A percentile compares a stretch with the other conserved stretches of the same genome.
Evolutionary conservation across 2,329 filamentous ascomycete species (phyloP).

Genomic region (Pseudogymnoascus sp.): DNA sequence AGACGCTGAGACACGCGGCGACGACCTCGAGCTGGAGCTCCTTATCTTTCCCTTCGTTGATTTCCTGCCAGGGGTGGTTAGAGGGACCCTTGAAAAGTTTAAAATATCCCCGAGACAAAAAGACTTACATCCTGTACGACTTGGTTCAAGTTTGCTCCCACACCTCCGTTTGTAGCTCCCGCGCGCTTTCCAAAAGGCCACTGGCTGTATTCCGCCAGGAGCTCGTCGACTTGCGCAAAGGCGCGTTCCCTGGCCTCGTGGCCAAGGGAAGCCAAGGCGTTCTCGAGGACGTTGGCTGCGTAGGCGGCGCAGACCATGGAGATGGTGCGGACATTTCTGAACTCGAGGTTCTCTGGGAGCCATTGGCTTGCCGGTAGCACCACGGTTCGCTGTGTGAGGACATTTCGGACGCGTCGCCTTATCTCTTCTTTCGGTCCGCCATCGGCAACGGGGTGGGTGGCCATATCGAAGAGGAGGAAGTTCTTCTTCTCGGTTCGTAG

Average conservation of each 20-base stretch:
- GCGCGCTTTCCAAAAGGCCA: slow-evolving; percentile 86
- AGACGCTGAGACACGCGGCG: slow-evolving; percentile 92
- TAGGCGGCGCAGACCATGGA: slow-evolving; percentile 97
- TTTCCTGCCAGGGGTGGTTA: slow-evolving; percentile 46
- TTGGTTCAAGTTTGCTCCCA: slow-evolving; percentile 87
- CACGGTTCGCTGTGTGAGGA: slow-evolving; percentile 89
- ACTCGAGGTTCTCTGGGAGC: slow-evolving; percentile 89
- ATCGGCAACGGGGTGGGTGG: slow-evolving; percentile 93
- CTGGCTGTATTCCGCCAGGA: slow-evolving; percentile 93
- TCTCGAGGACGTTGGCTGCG: slow-evolving; percentile 95
- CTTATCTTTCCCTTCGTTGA: slow-evolving; percentile 80
- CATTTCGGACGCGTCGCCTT: slow-evolving; percentile 80
- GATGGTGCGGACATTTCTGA: slow-evolving; percentile 84
- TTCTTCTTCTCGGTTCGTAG: slow-evolving; percentile 98
- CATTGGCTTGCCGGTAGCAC: slow-evolving; percentile 82
- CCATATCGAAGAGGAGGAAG: slow-evolving; percentile 99
- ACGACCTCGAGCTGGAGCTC: slow-evolving; percentile 94
- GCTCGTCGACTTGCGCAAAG: slow-evolving; percentile 93
- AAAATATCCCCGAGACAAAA: not conserved
- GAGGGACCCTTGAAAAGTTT: not conserved
- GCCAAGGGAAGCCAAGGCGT: slow-evolving; percentile 86
- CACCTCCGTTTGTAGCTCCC: slow-evolving; percentile 65
- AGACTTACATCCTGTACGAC: slow-evolving; percentile 65
- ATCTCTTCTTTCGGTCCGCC: slow-evolving; percentile 97
- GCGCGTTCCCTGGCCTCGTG: slow-evolving; percentile 91